phyloP scores from a whole-genome alignment of 345 rosid species.

The Trapa bicornis region DNA sequence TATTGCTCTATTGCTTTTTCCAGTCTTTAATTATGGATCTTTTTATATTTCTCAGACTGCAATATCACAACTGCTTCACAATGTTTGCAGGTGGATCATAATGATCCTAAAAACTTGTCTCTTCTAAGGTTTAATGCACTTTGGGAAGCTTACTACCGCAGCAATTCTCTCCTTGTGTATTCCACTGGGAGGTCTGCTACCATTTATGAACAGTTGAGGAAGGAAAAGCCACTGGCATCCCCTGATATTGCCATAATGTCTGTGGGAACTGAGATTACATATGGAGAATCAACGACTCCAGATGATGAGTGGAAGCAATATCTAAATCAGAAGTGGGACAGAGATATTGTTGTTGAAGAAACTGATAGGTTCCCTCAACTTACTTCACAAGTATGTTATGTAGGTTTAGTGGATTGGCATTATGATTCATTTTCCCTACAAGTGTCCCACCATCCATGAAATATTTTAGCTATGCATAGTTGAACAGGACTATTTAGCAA shows the following conservation, averaged over 20 bases:
- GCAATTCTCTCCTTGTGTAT: constrained; percentile 61
- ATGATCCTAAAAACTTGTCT: constrained; percentile 48
- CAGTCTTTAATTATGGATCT: neutral
- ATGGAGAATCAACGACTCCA: constrained; percentile 44
- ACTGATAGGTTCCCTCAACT: constrained; percentile 60
- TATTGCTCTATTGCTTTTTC: neutral
- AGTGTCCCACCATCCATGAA: neutral
- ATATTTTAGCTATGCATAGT: neutral
- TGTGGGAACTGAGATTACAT: constrained; percentile 82
- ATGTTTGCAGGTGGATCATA: constrained; percentile 63
- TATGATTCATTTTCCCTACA: neutral
- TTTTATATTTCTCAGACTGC: neutral
- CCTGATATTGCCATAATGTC: constrained; percentile 78
- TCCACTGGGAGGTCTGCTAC: constrained; percentile 72
- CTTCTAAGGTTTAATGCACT: constrained; percentile 71
- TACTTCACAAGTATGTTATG: constrained; percentile 37
- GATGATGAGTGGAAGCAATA: constrained; percentile 60
- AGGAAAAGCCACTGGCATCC: constrained; percentile 56
- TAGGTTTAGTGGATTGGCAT: neutral
- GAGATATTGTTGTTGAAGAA: constrained; percentile 52
- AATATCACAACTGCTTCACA: neutral
- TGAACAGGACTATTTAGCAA: neutral
- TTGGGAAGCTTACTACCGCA: constrained; percentile 75
- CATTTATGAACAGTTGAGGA: constrained; percentile 42
- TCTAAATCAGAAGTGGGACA: constrained; percentile 62